phyloP scores from a whole-genome alignment of 2,329 filamentous ascomycete genomes.

The Neoscytalidium dimidiatum region DNA sequence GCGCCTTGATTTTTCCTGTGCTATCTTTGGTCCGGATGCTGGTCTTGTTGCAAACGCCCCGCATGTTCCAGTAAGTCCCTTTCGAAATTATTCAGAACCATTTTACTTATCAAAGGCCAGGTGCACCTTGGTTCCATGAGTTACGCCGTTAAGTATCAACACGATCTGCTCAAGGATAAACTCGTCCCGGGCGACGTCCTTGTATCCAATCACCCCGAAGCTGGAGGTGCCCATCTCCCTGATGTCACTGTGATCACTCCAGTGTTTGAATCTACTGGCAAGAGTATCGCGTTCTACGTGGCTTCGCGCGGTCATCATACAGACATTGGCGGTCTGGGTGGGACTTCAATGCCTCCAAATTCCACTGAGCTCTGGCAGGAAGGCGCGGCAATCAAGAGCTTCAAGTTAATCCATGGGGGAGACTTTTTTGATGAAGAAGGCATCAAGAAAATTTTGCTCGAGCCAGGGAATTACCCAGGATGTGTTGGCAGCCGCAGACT shows the following conservation, averaged over 20 bases:
- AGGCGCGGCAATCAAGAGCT: conserved; percentile 49
- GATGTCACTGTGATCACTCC: conserved; percentile 33
- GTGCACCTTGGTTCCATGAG: conserved; percentile 29
- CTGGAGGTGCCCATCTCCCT: conserved; percentile 32
- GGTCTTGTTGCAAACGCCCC: conserved; percentile 30
- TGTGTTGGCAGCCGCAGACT: conserved; percentile 35
- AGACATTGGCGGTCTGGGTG: conserved; percentile 44
- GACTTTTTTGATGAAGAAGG: conserved; percentile 38
- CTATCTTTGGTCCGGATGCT: conserved; percentile 28
- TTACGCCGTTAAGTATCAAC: conserved; percentile 31
- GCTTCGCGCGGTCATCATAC: conserved; percentile 32
- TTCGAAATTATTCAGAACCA: not conserved
- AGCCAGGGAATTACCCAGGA: conserved; percentile 32
- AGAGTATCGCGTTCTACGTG: conserved; percentile 29
- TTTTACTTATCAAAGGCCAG: not conserved
- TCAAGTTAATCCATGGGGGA: conserved; percentile 37
- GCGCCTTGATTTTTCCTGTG: conserved; percentile 40
- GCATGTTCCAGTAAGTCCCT: conserved; percentile 26
- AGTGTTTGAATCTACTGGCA: conserved; percentile 26
- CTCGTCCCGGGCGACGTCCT: conserved; percentile 31
- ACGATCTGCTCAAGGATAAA: conserved; percentile 25
- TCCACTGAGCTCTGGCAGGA: conserved; percentile 51
- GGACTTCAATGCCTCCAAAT: conserved; percentile 38
- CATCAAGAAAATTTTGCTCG: conserved; percentile 29
- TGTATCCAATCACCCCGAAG: conserved; percentile 30